Conservation (phyloP, 2,329 filamentous ascomycete genomes). For the Fusarium sp. region DNA sequence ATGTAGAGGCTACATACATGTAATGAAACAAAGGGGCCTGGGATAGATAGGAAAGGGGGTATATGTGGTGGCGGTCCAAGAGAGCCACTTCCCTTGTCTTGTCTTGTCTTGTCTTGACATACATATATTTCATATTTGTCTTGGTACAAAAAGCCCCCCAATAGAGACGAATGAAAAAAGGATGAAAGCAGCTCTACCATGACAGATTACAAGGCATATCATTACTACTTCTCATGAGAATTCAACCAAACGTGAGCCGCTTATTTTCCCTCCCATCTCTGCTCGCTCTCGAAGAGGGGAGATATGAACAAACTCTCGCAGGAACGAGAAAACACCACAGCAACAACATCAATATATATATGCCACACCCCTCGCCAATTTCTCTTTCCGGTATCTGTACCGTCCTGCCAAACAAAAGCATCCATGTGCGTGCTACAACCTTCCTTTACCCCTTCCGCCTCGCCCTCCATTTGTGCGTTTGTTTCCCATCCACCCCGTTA, state of each 20-base stretch:
- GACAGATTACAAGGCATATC: constrained; percentile 28
- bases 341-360: constrained; percentile 31
- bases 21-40: background rate
- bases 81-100: background rate
- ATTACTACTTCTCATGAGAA: constrained; percentile 40
- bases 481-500: constrained; percentile 8
- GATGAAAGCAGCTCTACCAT: background rate
- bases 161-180: background rate
- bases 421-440: constrained; percentile 26
- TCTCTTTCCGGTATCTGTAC: background rate
- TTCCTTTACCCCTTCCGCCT: background rate
- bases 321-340: background rate
- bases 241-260: constrained; percentile 16
- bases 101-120: background rate
- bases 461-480: constrained; percentile 13
- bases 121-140: background rate
- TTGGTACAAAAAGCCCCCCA: background rate
- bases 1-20: background rate
- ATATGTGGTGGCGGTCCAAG: background rate
- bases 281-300: background rate
- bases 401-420: constrained; percentile 15
- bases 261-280: background rate
- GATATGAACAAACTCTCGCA: constrained; percentile 10
- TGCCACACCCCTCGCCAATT: constrained; percentile 5
- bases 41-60: background rate